Conservation (phyloP, 192 early-diverging fungal genomes). For the Cetraspora pellucida region DNA sequence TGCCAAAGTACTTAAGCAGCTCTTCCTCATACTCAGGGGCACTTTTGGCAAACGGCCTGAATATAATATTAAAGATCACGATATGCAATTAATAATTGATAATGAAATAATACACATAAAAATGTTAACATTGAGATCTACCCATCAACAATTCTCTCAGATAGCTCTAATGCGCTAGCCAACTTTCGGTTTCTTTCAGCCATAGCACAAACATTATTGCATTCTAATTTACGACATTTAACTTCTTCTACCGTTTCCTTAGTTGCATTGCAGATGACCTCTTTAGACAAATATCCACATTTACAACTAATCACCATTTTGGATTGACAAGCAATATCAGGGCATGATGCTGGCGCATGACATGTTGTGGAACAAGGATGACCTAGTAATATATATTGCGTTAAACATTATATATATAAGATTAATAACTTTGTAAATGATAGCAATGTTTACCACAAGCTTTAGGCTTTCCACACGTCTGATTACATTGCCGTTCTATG, state of each 20-base stretch:
- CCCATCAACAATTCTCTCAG: conserved; percentile 38
- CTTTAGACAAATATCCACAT: conserved; percentile 70
- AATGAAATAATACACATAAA: conserved; percentile 6
- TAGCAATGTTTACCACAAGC: conserved; percentile 61
- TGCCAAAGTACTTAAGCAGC: conserved; percentile 68
- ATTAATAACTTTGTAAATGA: not conserved
- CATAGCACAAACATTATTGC: conserved; percentile 81
- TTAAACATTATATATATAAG: not conserved
- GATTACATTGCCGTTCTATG: conserved; percentile 53
- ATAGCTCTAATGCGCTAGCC: conserved; percentile 77
- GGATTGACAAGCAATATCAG: conserved; percentile 71
- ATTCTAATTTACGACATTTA: conserved; percentile 56
- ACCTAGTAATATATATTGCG: conserved; percentile 37
- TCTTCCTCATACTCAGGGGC: conserved; percentile 58
- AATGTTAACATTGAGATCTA: not conserved
- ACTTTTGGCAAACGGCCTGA: conserved; percentile 23
- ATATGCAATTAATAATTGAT: not conserved
- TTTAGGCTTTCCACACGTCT: conserved; percentile 71
- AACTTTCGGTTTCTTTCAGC: conserved; percentile 78
- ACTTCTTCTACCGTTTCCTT: conserved; percentile 44
- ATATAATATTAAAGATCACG: not conserved
- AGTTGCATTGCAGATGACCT: conserved; percentile 71
- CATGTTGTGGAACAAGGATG: conserved; percentile 77
- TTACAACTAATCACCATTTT: conserved; percentile 65
- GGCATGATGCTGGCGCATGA: conserved; percentile 77